Evolutionary conservation across 176 grass and related monocot species (phyloP).

Genomic region (Juncus inflexus): DNA sequence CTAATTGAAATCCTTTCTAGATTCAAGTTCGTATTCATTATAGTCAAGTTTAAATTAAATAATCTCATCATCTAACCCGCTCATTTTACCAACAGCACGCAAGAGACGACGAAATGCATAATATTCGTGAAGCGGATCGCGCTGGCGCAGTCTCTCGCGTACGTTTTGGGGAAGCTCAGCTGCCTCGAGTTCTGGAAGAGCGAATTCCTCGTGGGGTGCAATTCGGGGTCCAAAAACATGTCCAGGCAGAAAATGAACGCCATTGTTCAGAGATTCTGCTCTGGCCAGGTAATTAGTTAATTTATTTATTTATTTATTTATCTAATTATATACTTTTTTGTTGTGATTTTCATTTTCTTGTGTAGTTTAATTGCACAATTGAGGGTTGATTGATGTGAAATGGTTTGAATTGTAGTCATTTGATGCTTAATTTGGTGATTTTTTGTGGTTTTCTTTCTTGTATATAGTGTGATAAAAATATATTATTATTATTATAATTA

Average conservation of each 20-base stretch:
- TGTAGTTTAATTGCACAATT: too few species aligned
- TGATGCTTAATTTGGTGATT: slow-evolving; percentile 5
- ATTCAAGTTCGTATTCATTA: slow-evolving; percentile 44
- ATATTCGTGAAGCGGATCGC: slow-evolving; percentile 92
- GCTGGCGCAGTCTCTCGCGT: slow-evolving; percentile 57
- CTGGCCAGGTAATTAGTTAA: slow-evolving; percentile 55
- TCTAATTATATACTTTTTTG: neutral
- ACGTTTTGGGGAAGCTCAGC: slow-evolving; percentile 58
- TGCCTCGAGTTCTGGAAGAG: slow-evolving; percentile 83
- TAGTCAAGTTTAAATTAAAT: slow-evolving; percentile 5
- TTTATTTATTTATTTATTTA: slow-evolving; percentile 24
- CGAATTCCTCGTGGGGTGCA: slow-evolving; percentile 75
- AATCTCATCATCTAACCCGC: slow-evolving; percentile 10
- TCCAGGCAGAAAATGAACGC: slow-evolving; percentile 71
- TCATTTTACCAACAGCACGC: slow-evolving; percentile 33
- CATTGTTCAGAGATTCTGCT: slow-evolving; percentile 81
- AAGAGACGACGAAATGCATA: slow-evolving; percentile 81
- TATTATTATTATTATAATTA: neutral
- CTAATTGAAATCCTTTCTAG: slow-evolving; percentile 65
- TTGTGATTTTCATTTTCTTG: slow-evolving; percentile 8
- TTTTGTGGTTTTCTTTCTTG: neutral
- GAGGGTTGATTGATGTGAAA: neutral
- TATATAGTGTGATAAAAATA: slow-evolving; percentile 23
- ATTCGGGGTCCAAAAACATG: slow-evolving; percentile 67
- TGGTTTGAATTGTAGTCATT: neutral